Conservation (phyloP, 202 grass and related monocot genomes). For the Hordeum pubiflorum region DNA sequence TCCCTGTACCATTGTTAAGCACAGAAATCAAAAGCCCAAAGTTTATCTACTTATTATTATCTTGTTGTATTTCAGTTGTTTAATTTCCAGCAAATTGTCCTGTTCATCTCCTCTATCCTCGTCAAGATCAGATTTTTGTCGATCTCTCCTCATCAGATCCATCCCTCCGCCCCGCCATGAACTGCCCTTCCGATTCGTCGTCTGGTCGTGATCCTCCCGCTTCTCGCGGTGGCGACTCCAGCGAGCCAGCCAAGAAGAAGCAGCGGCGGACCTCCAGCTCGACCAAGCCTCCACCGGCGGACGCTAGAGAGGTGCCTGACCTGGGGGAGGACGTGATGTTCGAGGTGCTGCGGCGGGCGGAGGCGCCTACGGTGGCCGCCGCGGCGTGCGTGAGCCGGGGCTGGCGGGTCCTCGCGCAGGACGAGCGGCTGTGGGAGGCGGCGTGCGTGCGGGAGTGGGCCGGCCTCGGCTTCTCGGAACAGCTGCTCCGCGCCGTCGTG, state of each 20-base stretch:
- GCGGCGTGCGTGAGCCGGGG: slow-evolving; percentile 54
- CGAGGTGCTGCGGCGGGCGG: slow-evolving; percentile 63
- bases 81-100: too few species aligned
- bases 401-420: slow-evolving; percentile 54
- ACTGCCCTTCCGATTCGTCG: too few species aligned
- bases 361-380: slow-evolving; percentile 47
- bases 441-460: slow-evolving; percentile 61
- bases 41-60: too few species aligned
- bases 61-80: too few species aligned
- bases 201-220: too few species aligned
- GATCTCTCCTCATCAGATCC: too few species aligned
- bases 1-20: too few species aligned
- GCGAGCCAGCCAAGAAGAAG: slow-evolving; percentile 42
- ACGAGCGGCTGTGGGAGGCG: slow-evolving; percentile 74
- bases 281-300: not conserved
- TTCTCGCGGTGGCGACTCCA: not conserved
- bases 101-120: too few species aligned
- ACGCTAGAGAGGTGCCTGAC: slow-evolving; percentile 25
- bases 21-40: too few species aligned
- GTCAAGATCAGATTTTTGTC: too few species aligned
- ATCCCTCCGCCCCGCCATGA: too few species aligned
- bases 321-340: slow-evolving; percentile 61
- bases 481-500: not conserved
- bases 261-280: slow-evolving; percentile 31
- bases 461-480: slow-evolving; percentile 29